phyloP scores from a whole-genome alignment of 1,139 yeast genomes.

The Debaryomycetaceae sp. region DNA sequence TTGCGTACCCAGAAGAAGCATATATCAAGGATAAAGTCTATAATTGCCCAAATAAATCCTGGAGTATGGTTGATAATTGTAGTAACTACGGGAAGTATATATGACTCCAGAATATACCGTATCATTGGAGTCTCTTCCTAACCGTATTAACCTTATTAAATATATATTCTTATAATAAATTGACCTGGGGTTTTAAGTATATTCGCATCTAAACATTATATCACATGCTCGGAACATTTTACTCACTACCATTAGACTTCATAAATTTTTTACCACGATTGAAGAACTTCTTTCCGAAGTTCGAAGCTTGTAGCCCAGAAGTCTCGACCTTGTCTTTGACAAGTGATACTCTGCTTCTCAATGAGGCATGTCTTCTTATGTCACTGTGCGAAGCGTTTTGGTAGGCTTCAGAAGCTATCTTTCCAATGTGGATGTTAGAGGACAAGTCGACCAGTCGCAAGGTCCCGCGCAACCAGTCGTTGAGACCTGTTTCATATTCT shows the following conservation, averaged over 20 bases:
- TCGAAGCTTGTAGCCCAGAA: conserved; percentile 40
- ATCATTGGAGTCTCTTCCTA: conserved; percentile 1
- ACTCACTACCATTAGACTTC: conserved; percentile 16
- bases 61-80: conserved; percentile 51
- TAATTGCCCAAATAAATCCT: conserved; percentile 54
- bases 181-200: neutral
- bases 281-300: conserved; percentile 42
- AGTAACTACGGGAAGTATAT: conserved; percentile 21
- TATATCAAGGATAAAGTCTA: conserved; percentile 60
- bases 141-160: neutral
- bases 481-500: conserved; percentile 44
- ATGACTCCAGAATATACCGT: conserved; percentile 1
- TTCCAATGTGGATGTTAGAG: conserved; percentile 42
- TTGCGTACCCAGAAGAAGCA: conserved; percentile 56
- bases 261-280: conserved; percentile 41
- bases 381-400: conserved; percentile 47
- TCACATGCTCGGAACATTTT: neutral
- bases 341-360: conserved; percentile 40
- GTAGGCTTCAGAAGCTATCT: conserved; percentile 44
- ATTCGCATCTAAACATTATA: neutral
- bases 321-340: conserved; percentile 46
- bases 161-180: neutral
- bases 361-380: conserved; percentile 39
- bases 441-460: conserved; percentile 33
- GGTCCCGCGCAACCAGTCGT: conserved; percentile 44